Percentiles rank a stretch among this genome's conserved stretches.
Conservation (phyloP, 31 red algal genomes). For the Bonnemaisonia californica region DNA sequence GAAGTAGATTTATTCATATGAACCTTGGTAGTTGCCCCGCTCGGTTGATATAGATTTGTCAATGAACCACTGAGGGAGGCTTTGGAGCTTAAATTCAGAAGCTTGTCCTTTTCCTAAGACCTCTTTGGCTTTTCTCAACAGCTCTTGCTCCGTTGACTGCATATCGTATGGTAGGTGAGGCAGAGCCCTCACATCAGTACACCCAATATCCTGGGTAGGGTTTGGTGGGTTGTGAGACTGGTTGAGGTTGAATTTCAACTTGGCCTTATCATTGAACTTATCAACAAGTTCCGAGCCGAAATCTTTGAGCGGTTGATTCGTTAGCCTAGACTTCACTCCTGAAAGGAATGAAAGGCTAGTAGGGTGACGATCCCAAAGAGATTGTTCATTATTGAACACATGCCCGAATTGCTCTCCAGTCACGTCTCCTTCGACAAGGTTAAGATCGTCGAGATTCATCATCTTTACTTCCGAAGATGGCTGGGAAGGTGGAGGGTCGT, state of each 20-base stretch:
- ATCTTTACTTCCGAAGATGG: too few species aligned
- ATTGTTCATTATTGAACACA: too few species aligned
- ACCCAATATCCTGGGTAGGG: background rate
- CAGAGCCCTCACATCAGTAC: background rate
- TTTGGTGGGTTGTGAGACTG: background rate
- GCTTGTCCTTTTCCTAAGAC: background rate
- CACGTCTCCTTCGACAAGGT: too few species aligned
- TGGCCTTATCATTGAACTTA: too few species aligned
- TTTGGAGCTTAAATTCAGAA: constrained; percentile 23
- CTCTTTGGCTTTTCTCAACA: constrained; percentile 16
- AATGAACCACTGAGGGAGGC: constrained; percentile 13
- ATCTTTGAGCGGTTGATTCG: too few species aligned
- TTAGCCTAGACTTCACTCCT: too few species aligned
- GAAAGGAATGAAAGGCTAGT: too few species aligned
- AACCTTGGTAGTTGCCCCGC: background rate
- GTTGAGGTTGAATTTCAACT: background rate
- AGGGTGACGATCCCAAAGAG: too few species aligned
- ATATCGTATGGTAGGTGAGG: background rate
- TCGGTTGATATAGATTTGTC: constrained; percentile 36
- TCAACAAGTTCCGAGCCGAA: too few species aligned
- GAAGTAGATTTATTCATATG: background rate
- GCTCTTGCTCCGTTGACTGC: constrained; percentile 11
- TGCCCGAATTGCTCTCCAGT: too few species aligned
- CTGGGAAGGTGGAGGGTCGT: too few species aligned
- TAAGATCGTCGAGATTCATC: too few species aligned